Evolutionary conservation across 148 eudicot genomes (phyloP).

Genomic region (Vaccinium myrtillus): DNA sequence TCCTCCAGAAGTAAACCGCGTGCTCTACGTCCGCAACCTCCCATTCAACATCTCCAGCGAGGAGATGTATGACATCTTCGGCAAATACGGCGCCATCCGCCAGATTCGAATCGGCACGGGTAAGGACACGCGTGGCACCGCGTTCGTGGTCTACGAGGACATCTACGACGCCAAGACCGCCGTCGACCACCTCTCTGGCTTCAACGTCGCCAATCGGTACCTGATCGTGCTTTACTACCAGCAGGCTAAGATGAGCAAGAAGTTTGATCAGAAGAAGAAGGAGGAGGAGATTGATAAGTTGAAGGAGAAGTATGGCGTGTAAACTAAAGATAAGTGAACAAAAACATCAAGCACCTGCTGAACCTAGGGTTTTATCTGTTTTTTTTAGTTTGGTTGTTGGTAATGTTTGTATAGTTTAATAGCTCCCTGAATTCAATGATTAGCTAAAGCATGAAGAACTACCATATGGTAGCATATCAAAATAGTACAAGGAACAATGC

Average conservation of each 20-base stretch:
- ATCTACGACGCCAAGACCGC: conserved; percentile 83
- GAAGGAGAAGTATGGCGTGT: conserved; percentile 81
- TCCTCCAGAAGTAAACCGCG: conserved; percentile 73
- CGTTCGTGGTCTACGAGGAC: conserved; percentile 78
- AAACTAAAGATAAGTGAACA: conserved; percentile 46
- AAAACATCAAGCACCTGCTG: too few species aligned
- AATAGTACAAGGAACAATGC: too few species aligned
- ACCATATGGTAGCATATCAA: too few species aligned
- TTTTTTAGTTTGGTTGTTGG: too few species aligned
- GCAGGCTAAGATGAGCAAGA: conserved; percentile 82
- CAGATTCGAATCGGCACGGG: conserved; percentile 67
- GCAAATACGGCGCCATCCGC: conserved; percentile 77
- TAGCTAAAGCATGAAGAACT: neutral
- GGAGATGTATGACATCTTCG: conserved; percentile 89
- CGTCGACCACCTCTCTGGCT: conserved; percentile 75
- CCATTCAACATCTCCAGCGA: conserved; percentile 85
- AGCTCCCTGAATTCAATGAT: neutral
- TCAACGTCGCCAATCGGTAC: conserved; percentile 77
- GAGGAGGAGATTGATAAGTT: conserved; percentile 65
- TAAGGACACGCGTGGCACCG: conserved; percentile 77
- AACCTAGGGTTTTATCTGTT: too few species aligned
- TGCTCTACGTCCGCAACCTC: conserved; percentile 57
- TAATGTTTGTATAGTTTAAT: too few species aligned
- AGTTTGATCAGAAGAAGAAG: conserved; percentile 70
- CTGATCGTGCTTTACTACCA: conserved; percentile 73